Evolutionary conservation across 139 green algal genomes (phyloP), one percentile per base, ranked within the genome.

Genomic region (Chlamydomonas sp.): DNA sequence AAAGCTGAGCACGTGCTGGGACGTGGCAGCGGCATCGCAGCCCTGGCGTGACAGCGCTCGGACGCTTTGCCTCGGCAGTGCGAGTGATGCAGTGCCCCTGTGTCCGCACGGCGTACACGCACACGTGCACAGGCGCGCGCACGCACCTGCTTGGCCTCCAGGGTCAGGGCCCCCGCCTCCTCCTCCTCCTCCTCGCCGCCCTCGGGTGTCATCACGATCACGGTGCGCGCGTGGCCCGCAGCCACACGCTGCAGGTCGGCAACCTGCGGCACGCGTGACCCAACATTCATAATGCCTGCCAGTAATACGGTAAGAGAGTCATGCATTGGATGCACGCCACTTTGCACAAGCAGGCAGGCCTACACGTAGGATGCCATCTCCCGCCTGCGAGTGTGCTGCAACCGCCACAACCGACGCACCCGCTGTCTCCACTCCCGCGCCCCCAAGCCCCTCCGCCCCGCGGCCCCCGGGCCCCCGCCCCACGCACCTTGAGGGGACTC

Each of bases 171-270:
- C 68, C 6, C 59, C 59, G 69, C 80, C 68, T 31, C 68, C 63
- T 63, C 58, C 64, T 31, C 57, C 31, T 89, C 77, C 77, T 62
- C 67, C 17, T 85, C 75, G 1, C 31, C 31, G 0, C 31, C 31
- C 31, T 90, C 85, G 5, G 91, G 89, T 68, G 90, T 85, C 64
- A 92, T 58, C 80, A 92, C n/a, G 71, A 94, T 90, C 10, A 94
- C 89, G 15, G 89, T 92, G 4, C 83, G 61, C 0, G 91, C 91
- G 20, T 84, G 57, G 10, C 79, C 88, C 57, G 88, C 90, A 4
- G 91, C 79, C 7, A 90, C 91, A 0, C 88, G 62, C 60, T 76
- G 85, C 58, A 92, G 84, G 62, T 94, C 91, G 5, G 74, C 62
- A 58, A 86, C 59, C 78, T 91, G 80, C 5, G 84, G 63, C 17